Evolutionary conservation across 2,329 filamentous ascomycete species (phyloP).

Genomic region (Didymella glomerata): DNA sequence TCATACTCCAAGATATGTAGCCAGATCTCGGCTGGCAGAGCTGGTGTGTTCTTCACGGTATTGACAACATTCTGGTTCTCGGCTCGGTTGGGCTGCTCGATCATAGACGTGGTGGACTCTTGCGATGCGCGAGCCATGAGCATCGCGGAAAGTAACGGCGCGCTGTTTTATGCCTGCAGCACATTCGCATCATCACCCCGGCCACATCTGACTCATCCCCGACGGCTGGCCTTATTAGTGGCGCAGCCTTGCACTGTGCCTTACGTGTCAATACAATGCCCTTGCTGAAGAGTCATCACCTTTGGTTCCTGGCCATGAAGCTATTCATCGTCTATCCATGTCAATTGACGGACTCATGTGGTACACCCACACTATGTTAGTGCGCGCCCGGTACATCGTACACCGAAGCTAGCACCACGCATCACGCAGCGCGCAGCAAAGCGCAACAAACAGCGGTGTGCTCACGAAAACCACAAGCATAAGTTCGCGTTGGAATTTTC

Average conservation of each 20-base stretch:
- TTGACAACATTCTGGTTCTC: background rate
- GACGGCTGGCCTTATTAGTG: background rate
- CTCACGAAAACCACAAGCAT: conserved; percentile 8
- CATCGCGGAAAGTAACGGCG: background rate
- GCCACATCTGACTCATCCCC: conserved; percentile 13
- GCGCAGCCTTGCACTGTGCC: conserved; percentile 6
- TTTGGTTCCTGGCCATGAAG: background rate
- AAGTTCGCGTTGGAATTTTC: background rate
- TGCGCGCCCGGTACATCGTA: background rate
- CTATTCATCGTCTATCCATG: background rate
- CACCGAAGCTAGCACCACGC: background rate
- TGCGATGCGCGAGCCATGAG: background rate
- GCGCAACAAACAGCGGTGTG: conserved; percentile 19
- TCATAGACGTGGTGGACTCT: background rate
- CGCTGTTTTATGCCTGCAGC: background rate
- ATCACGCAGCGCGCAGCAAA: background rate
- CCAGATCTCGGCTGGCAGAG: conserved; percentile 31
- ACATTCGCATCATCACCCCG: background rate
- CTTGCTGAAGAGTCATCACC: conserved; percentile 1
- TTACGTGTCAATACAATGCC: background rate
- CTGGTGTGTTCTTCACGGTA: background rate
- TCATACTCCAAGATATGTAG: conserved; percentile 28
- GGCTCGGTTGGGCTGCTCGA: background rate
- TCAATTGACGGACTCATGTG: background rate
- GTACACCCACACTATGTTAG: conserved; percentile 3